These are phyloP conservation scores for Pouteria campechiana DNA, from an alignment of 179 eudicot genomes.

Conservation along the genomic window DNA sequence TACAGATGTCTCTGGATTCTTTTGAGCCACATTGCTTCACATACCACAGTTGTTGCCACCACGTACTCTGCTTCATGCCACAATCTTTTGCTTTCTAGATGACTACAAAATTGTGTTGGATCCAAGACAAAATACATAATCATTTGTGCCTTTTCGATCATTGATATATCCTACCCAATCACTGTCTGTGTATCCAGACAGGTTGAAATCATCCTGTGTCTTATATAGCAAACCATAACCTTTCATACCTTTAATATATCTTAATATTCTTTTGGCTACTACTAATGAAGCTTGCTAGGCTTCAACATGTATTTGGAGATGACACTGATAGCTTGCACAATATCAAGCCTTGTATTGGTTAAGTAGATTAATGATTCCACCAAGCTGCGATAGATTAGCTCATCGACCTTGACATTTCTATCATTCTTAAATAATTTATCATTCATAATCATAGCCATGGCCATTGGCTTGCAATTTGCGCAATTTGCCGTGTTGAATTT, in stretches of 20 bases:
- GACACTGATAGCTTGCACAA: neutral
- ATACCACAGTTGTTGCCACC: neutral
- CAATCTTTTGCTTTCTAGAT: neutral
- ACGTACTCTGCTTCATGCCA: neutral
- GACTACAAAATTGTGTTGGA: neutral
- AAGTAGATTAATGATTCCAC: neutral
- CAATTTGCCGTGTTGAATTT: neutral
- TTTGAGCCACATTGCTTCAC: conserved; percentile 1
- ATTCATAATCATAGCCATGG: neutral
- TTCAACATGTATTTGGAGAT: neutral
- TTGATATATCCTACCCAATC: conserved; percentile 1
- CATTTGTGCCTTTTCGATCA: neutral
- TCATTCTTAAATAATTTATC: neutral
- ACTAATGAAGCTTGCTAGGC: neutral
- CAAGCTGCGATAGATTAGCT: neutral
- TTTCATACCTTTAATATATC: no score
- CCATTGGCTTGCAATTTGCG: neutral
- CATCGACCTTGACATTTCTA: neutral
- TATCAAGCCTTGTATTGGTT: neutral
- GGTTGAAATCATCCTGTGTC: neutral
- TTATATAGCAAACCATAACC: neutral
- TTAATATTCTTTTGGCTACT: neutral
- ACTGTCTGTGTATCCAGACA: neutral
- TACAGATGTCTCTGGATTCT: neutral
- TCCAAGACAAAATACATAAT: neutral